A percentile compares a stretch with the other conserved stretches of the same genome.
Conservation (phyloP, 2,329 filamentous ascomycete species). For the Teratosphaeria destructans region DNA sequence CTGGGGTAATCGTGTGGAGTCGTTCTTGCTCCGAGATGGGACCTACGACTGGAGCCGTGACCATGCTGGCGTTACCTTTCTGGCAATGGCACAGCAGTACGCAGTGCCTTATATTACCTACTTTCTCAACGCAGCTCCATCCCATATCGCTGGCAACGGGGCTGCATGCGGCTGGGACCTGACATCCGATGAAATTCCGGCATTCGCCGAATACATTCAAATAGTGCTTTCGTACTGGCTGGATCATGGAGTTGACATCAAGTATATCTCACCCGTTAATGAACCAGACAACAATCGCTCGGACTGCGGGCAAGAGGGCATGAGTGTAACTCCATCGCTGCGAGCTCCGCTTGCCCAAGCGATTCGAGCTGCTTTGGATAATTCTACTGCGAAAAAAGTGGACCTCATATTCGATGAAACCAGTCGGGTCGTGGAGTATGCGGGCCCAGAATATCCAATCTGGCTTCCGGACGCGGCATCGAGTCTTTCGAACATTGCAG, state of each 20-base stretch:
- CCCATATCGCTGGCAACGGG: conserved; percentile 6
- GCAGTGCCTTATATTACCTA: conserved; percentile 8
- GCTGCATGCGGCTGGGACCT: conserved; percentile 10
- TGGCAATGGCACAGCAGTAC: conserved; percentile 6
- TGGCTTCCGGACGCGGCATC: conserved; percentile 3
- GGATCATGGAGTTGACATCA: conserved; percentile 5
- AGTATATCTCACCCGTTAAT: conserved; percentile 9
- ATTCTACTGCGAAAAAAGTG: conserved; percentile 3
- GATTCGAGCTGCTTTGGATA: conserved; percentile 1
- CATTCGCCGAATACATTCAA: conserved; percentile 7
- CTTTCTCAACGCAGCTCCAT: conserved; percentile 10
- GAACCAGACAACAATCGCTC: conserved; percentile 8
- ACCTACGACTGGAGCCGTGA: conserved; percentile 11
- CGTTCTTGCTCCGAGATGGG: conserved; percentile 6
- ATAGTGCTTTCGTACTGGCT: conserved; percentile 8
- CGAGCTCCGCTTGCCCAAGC: conserved; percentile 2
- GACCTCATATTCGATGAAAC: conserved; percentile 9
- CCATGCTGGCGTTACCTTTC: conserved; percentile 8
- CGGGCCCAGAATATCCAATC: conserved; percentile 5
- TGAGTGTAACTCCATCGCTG: conserved; percentile 4
- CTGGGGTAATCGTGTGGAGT: conserved; percentile 5
- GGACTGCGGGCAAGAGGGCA: conserved; percentile 9
- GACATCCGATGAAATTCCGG: conserved; percentile 2
- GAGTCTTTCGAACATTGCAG: conserved; percentile 4
- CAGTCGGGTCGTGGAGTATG: conserved; percentile 6